Percentiles rank a stretch among this genome's conserved stretches.
Conservation (phyloP, 257 asterid genomes). For the Eustoma russellianum region DNA sequence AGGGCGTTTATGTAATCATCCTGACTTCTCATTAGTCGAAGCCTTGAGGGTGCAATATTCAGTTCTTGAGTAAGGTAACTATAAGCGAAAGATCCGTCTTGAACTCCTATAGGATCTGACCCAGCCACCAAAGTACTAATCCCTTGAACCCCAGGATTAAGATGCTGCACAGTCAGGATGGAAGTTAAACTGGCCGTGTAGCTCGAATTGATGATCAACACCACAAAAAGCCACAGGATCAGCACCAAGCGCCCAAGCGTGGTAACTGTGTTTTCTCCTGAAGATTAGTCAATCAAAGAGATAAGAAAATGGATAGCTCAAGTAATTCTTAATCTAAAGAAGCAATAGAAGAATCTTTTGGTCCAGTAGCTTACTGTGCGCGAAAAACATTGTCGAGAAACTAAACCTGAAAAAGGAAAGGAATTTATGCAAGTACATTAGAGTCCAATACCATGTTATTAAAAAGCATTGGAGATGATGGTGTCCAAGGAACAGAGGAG, state of each 20-base stretch:
- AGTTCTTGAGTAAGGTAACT: conserved; percentile 61
- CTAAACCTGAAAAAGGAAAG: conserved; percentile 65
- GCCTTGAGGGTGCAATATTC: conserved; percentile 52
- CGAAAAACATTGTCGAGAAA: conserved; percentile 91
- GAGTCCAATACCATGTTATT: not conserved
- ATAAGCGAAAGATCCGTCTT: conserved; percentile 80
- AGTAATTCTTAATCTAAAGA: not conserved
- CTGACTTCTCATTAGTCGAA: conserved; percentile 48
- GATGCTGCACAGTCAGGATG: conserved; percentile 84
- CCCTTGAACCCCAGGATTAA: conserved; percentile 63
- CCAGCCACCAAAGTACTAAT: conserved; percentile 58
- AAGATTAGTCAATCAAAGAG: not conserved
- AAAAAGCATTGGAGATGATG: not conserved
- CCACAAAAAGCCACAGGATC: conserved; percentile 91
- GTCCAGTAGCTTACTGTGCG: conserved; percentile 65
- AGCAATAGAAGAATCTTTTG: not conserved
- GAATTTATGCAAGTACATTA: too few relatives aligned
- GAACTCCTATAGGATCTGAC: conserved; percentile 78
- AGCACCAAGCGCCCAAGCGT: conserved; percentile 78
- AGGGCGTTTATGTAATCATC: conserved; percentile 50
- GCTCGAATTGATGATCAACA: conserved; percentile 86
- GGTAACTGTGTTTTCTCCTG: conserved; percentile 94
- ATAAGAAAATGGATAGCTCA: not conserved
- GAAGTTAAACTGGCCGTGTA: conserved; percentile 98
- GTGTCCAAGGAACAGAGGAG: not conserved